These are phyloP conservation scores for Firmiana major DNA, from an alignment of 345 rosid species.

Conservation along the genomic window DNA sequence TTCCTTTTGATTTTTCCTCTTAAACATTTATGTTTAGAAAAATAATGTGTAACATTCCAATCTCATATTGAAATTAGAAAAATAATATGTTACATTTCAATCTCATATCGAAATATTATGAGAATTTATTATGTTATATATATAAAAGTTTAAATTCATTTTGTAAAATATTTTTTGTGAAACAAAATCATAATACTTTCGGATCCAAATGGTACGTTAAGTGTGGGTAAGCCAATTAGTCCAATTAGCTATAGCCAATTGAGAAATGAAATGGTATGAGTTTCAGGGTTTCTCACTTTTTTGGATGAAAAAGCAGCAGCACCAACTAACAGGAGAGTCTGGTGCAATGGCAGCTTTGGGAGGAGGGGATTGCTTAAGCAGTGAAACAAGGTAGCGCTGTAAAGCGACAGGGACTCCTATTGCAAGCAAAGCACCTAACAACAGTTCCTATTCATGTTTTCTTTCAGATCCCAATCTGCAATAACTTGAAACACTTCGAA, in stretches of 20 bases:
- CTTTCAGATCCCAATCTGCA: neutral
- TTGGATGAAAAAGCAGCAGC: slow-evolving; percentile 23
- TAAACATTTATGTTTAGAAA: neutral
- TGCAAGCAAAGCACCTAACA: slow-evolving; percentile 39
- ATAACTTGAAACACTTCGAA: neutral
- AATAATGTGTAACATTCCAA: neutral
- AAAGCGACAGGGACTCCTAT: slow-evolving; percentile 35
- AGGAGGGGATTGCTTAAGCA: slow-evolving; percentile 28
- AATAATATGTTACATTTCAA: neutral
- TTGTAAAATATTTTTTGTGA: too few relatives aligned
- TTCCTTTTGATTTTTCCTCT: too few relatives aligned
- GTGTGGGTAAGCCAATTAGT: neutral
- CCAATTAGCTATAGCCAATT: neutral
- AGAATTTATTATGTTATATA: too few relatives aligned
- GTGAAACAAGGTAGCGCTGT: slow-evolving; percentile 24
- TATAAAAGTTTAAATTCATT: too few relatives aligned
- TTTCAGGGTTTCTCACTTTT: neutral
- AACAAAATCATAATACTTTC: too few relatives aligned
- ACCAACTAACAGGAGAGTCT: slow-evolving; percentile 26
- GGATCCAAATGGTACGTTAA: too few relatives aligned
- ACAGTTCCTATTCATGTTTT: neutral
- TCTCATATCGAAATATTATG: too few relatives aligned
- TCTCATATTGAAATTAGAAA: too few relatives aligned
- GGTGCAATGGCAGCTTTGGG: slow-evolving; percentile 37
- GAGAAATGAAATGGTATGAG: neutral